phyloP scores from a whole-genome alignment of 805 yeast species.

The Wickerhamomyces xylosicus region DNA sequence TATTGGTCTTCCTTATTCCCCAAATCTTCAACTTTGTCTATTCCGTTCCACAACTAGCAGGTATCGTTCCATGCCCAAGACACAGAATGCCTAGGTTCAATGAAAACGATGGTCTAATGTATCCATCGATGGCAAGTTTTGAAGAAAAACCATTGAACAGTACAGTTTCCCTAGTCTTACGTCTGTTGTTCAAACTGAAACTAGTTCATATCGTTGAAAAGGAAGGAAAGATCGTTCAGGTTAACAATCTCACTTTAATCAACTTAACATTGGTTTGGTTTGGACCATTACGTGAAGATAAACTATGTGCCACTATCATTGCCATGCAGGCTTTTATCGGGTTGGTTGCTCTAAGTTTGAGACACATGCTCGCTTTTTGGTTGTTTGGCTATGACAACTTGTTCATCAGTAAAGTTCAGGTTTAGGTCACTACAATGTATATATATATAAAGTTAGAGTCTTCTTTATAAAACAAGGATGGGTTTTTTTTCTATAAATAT shows the following conservation, averaged over 20 bases:
- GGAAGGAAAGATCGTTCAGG: constrained; percentile 15
- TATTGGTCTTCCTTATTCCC: constrained; percentile 77
- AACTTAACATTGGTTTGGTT: constrained; percentile 75
- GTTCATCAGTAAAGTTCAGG: constrained; percentile 25
- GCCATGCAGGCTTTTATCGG: constrained; percentile 59
- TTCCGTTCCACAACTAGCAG: constrained; percentile 86
- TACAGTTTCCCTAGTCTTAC: constrained; percentile 28
- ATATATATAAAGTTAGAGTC: neutral
- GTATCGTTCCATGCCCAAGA: constrained; percentile 86
- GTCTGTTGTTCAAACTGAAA: constrained; percentile 34
- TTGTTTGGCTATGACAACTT: constrained; percentile 86
- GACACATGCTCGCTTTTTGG: constrained; percentile 82
- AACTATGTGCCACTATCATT: constrained; percentile 51
- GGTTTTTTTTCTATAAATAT: too few species aligned
- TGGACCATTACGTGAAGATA: constrained; percentile 87
- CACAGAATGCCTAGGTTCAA: constrained; percentile 84
- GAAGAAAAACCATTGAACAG: constrained; percentile 21
- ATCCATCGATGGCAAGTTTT: constrained; percentile 54
- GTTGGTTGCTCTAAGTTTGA: constrained; percentile 46
- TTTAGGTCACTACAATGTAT: neutral
- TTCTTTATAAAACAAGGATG: too few species aligned
- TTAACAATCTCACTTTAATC: constrained; percentile 70
- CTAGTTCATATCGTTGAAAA: constrained; percentile 34
- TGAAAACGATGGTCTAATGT: constrained; percentile 54
- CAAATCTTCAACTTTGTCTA: constrained; percentile 86